Evolutionary conservation across 495 filamentous ascomycete genomes (phyloP).

Genomic region (Penicillium herquei): DNA sequence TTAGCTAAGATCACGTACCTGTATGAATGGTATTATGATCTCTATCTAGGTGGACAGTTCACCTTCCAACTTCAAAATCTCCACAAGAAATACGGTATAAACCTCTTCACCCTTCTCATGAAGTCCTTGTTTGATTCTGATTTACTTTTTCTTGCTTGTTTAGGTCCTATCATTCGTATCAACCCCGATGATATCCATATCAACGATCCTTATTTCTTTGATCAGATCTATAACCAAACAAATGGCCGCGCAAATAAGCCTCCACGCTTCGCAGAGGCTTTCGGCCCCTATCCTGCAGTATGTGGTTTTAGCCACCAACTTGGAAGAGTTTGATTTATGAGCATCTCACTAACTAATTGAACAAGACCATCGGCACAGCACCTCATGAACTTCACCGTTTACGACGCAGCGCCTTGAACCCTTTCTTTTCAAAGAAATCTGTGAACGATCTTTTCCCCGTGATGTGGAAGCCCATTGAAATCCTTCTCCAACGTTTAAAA

Average conservation of each 20-base stretch:
- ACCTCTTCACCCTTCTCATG: no score
- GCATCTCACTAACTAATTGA: background rate
- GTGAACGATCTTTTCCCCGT: background rate
- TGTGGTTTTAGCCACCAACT: no score
- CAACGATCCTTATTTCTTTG: constrained; percentile 27
- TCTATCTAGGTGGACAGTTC: constrained; percentile 39
- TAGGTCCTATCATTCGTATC: constrained; percentile 34
- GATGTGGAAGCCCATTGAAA: background rate
- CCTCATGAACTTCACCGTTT: background rate
- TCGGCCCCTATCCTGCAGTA: background rate
- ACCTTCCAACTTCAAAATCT: constrained; percentile 35
- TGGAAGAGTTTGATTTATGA: no score
- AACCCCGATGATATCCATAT: constrained; percentile 33
- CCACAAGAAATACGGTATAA: constrained; percentile 36
- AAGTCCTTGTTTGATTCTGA: no score
- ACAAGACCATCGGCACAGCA: background rate
- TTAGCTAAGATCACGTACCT: constrained; percentile 25
- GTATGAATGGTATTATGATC: constrained; percentile 49
- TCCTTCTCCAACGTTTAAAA: background rate
- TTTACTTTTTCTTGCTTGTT: no score
- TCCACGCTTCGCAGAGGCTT: background rate
- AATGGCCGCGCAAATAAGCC: background rate
- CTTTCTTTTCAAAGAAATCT: constrained; percentile 1
- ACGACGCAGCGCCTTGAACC: background rate
- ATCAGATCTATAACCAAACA: constrained; percentile 18